Evolutionary conservation across 2,329 filamentous ascomycete genomes (phyloP), one percentile per base, ranked within the genome.

Genomic region (Neurospora crassa): DNA sequence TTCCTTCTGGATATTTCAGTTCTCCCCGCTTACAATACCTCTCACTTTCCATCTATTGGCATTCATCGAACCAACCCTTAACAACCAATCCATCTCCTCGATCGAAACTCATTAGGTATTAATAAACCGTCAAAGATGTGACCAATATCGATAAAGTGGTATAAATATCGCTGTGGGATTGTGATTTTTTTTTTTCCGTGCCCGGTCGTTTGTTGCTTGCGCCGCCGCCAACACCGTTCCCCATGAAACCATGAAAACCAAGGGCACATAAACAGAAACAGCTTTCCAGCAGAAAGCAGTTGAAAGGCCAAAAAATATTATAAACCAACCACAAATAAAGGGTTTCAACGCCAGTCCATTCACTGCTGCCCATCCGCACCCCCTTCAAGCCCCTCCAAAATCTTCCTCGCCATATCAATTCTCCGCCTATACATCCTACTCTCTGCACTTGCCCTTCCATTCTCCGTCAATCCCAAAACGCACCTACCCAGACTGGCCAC

Each of bases 381-480:
- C 24, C 47, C 53, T 5, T 90, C 86, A 72, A 89, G 82, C 5
- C 92, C 92, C 75, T 95, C 92, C 40, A 97, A 83, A 3, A 92
- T 86, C 69, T 88, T 85, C 72, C 90, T 88, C 5, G 93, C 94
- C 69, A 89, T 88, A 75, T 96, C 92, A 69, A 97, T 85, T 75
- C 91, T 86, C 74, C 91, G 84, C 72, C 93, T 85, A 79, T 92
- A 89, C 72, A 90, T 84, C 70, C 89, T 84, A 68, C 85, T 86
- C 75, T 92, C 87, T 73, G 87, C 81, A 75, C 85, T 84, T 71
- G 86, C 81, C 74, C 82, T 81, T 74, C 87, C 83, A 69, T 84
- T 80, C 80, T 91, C 84, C 71, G 86, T 83, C 73, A 91, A 76
- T 40, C 84, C 87, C 10, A 90, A 78, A 1, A 90, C 87, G 72